phyloP scores from a whole-genome alignment of 352 stramenopile species.

The Phytopythium litorale region DNA sequence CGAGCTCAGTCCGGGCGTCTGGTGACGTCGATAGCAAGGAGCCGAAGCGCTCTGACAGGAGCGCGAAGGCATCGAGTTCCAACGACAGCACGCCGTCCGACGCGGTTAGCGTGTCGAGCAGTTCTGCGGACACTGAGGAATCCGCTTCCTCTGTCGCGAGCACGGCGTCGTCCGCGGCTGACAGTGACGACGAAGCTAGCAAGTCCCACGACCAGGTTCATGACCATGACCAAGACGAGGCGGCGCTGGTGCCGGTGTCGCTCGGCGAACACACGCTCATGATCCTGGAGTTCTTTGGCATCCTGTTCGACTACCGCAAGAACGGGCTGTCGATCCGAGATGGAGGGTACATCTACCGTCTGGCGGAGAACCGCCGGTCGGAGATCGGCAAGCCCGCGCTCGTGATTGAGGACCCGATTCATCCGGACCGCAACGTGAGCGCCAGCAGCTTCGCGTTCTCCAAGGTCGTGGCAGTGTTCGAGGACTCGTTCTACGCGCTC shows the following conservation, averaged over 20 bases:
- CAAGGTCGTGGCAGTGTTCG: slow-evolving; percentile 80
- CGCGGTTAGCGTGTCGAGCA: slow-evolving; percentile 68
- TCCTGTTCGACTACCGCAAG: slow-evolving; percentile 83
- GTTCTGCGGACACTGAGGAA: slow-evolving; percentile 78
- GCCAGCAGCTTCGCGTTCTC: slow-evolving; percentile 85
- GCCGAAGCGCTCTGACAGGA: background rate
- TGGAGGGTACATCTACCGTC: slow-evolving; percentile 81
- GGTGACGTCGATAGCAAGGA: background rate
- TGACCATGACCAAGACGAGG: background rate
- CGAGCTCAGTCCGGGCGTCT: background rate
- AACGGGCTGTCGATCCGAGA: slow-evolving; percentile 83
- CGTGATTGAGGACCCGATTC: slow-evolving; percentile 89
- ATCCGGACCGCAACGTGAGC: slow-evolving; percentile 83
- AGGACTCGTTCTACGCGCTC: slow-evolving; percentile 83
- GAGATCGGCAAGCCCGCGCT: slow-evolving; percentile 61
- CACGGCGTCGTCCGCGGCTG: slow-evolving; percentile 38
- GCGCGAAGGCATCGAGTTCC: background rate
- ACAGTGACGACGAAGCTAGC: slow-evolving; percentile 51
- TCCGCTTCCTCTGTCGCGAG: slow-evolving; percentile 38
- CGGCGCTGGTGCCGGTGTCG: slow-evolving; percentile 20
- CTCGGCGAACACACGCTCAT: slow-evolving; percentile 70
- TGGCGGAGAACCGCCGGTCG: slow-evolving; percentile 45
- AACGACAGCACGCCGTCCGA: slow-evolving; percentile 18
- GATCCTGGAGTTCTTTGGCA: slow-evolving; percentile 84
- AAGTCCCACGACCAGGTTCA: slow-evolving; percentile 7